Percentiles rank a stretch among this genome's conserved stretches.
Conservation (phyloP, 2,329 filamentous ascomycete genomes). For the Scorias spongiosa region DNA sequence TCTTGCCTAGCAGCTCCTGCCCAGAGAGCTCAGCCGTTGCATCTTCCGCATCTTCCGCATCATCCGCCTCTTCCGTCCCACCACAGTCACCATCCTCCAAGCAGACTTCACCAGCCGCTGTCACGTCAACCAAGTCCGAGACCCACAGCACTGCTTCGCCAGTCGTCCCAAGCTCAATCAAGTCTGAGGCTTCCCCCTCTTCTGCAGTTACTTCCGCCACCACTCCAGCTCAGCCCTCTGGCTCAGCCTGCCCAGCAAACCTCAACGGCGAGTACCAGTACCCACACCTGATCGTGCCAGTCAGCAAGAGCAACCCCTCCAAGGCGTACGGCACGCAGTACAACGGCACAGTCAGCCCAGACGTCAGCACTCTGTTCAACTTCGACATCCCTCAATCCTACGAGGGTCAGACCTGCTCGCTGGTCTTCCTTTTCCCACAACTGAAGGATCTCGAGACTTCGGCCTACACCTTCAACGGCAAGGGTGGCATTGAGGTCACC, state of each 20-base stretch:
- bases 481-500: slow-evolving; percentile 20
- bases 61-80: slow-evolving; percentile 1
- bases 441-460: slow-evolving; percentile 14
- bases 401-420: slow-evolving; percentile 41
- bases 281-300: slow-evolving; percentile 48
- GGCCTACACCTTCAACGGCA: slow-evolving; percentile 17
- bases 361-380: slow-evolving; percentile 47
- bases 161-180: not conserved
- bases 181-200: not conserved
- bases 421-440: slow-evolving; percentile 48
- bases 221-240: slow-evolving; percentile 2
- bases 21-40: not conserved
- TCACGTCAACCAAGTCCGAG: not conserved
- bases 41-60: slow-evolving; percentile 1
- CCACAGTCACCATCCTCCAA: too few relatives aligned
- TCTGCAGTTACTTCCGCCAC: slow-evolving; percentile 1
- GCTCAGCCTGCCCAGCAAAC: slow-evolving; percentile 14
- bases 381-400: slow-evolving; percentile 44
- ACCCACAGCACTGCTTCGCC: not conserved
- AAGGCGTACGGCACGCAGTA: slow-evolving; percentile 38
- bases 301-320: slow-evolving; percentile 40
- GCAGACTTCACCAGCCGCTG: not conserved
- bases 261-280: slow-evolving; percentile 25
- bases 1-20: not conserved
- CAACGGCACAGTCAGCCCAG: slow-evolving; percentile 40